phyloP scores from a whole-genome alignment of 805 yeast genomes.

The Saccharomyces jurei region DNA sequence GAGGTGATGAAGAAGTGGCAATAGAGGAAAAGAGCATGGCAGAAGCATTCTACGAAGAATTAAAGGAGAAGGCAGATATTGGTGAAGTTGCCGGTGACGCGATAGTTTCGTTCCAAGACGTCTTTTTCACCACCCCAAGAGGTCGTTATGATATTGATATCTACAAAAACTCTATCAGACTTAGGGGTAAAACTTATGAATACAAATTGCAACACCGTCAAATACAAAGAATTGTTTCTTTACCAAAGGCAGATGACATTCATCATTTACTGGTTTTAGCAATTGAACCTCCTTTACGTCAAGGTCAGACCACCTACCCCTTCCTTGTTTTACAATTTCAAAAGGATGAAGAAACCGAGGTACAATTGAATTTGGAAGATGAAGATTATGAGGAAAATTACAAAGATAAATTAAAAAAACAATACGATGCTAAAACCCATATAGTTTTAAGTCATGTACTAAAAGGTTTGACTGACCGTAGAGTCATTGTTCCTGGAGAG shows the following conservation, averaged over 20 bases:
- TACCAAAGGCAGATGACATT: slow-evolving; percentile 90
- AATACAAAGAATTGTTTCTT: slow-evolving; percentile 80
- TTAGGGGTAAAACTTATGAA: slow-evolving; percentile 96
- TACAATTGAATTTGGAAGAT: slow-evolving; percentile 78
- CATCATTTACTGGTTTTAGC: slow-evolving; percentile 84
- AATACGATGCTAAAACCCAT: slow-evolving; percentile 78
- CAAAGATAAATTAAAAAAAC: slow-evolving; percentile 62
- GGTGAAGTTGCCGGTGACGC: slow-evolving; percentile 94
- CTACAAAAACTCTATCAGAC: slow-evolving; percentile 76
- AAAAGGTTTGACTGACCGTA: slow-evolving; percentile 82
- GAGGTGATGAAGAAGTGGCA: slow-evolving; percentile 10
- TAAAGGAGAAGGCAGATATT: slow-evolving; percentile 87
- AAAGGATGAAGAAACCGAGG: slow-evolving; percentile 83
- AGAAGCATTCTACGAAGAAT: slow-evolving; percentile 75
- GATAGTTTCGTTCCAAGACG: slow-evolving; percentile 84
- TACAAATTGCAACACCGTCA: slow-evolving; percentile 88
- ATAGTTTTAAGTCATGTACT: slow-evolving; percentile 81
- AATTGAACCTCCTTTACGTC: slow-evolving; percentile 94
- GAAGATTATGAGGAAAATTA: slow-evolving; percentile 71
- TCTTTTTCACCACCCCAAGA: slow-evolving; percentile 91
- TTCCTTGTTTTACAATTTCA: slow-evolving; percentile 84
- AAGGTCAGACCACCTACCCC: slow-evolving; percentile 95
- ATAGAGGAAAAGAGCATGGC: slow-evolving; percentile 55
- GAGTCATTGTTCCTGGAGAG: slow-evolving; percentile 76
- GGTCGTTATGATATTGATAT: slow-evolving; percentile 97